Percentiles rank a stretch among this genome's conserved stretches.
Evolutionary conservation across 176 grass and related monocot species (phyloP).

Genomic region (Zoysia japonica): DNA sequence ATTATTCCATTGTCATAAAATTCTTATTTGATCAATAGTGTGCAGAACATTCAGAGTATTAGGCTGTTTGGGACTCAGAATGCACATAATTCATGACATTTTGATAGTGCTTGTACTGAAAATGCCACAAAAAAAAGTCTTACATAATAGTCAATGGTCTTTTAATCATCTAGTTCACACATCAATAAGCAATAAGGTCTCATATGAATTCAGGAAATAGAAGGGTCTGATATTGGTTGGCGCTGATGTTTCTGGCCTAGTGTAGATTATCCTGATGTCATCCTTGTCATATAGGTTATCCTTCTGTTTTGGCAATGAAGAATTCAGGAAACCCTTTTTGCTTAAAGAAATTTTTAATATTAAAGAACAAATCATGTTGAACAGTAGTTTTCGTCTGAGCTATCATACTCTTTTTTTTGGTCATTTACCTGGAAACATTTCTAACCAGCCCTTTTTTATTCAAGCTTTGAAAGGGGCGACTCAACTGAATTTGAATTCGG

Average conservation of each 20-base stretch:
- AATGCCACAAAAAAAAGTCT: too few relatives aligned
- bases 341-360: not conserved
- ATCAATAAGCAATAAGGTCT: constrained; percentile 37
- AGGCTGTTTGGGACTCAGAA: too few relatives aligned
- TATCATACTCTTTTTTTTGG: not conserved
- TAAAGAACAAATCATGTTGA: not conserved
- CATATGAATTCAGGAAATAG: constrained; percentile 82
- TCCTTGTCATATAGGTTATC: constrained; percentile 74
- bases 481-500: constrained; percentile 97
- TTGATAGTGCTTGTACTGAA: not conserved
- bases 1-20: too few relatives aligned
- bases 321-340: not conserved
- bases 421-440: constrained; percentile 68
- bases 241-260: constrained; percentile 89
- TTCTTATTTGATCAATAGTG: too few relatives aligned
- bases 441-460: constrained; percentile 93
- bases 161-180: too few relatives aligned
- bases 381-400: not conserved
- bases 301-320: not conserved
- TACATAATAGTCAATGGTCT: too few relatives aligned
- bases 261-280: constrained; percentile 93
- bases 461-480: constrained; percentile 92
- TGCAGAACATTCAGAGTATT: too few relatives aligned
- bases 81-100: too few relatives aligned
- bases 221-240: constrained; percentile 89